Percentiles rank a stretch among this genome's conserved stretches.
Evolutionary conservation across 176 grass and related monocot species (phyloP).

Genomic region (Lolium rigidum): DNA sequence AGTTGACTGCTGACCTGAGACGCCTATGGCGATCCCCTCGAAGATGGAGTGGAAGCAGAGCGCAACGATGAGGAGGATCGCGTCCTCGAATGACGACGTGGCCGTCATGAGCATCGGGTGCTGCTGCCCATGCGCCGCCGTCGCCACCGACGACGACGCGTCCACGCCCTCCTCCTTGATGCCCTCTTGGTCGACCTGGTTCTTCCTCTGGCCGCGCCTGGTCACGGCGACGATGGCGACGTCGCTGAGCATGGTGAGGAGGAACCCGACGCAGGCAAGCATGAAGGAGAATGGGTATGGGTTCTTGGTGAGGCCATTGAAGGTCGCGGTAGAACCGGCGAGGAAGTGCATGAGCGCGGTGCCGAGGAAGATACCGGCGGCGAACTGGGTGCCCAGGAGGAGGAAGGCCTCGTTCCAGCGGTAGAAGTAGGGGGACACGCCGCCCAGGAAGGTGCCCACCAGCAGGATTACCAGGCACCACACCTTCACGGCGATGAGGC

Average conservation of each 20-base stretch:
- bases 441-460: no score
- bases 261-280: constrained; percentile 70
- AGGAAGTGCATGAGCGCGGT: constrained; percentile 84
- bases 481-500: constrained; percentile 59
- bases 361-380: constrained; percentile 77
- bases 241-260: constrained; percentile 83
- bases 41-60: constrained; percentile 95
- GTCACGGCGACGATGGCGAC: constrained; percentile 48
- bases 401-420: no score
- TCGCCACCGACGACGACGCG: background rate
- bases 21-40: constrained; percentile 81
- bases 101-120: constrained; percentile 46
- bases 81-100: constrained; percentile 60
- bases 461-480: no score
- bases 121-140: background rate
- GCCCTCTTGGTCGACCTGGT: no score
- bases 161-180: background rate
- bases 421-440: no score
- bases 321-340: constrained; percentile 53
- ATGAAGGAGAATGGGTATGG: constrained; percentile 79
- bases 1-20: constrained; percentile 49
- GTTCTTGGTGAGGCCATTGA: constrained; percentile 49
- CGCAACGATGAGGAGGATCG: constrained; percentile 73
- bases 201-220: background rate
- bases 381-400: constrained; percentile 82